A percentile compares a stretch with the other conserved stretches of the same genome.
Conservation (phyloP, 202 grass and related monocot genomes). For the Hordeum pubiflorum region DNA sequence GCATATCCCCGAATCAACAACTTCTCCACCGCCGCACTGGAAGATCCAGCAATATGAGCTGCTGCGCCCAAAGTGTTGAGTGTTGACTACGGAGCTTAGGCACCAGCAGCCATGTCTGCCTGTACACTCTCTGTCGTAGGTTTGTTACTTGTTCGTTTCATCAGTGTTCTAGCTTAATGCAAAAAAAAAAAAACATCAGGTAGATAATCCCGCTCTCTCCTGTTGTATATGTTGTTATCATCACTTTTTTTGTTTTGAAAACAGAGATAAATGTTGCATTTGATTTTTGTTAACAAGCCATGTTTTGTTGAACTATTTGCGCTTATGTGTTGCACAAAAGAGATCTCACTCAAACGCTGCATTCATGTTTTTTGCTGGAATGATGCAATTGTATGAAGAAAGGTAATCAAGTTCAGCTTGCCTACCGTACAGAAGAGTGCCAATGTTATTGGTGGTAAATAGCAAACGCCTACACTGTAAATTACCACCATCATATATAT, state of each 20-base stretch:
- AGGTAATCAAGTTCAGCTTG: background rate
- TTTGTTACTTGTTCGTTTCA: constrained; percentile 19
- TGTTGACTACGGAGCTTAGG: background rate
- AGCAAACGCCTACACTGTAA: too few species aligned
- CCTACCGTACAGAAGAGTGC: too few species aligned
- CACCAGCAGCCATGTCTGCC: background rate
- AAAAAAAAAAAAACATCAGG: background rate
- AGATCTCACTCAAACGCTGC: background rate
- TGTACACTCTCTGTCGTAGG: background rate
- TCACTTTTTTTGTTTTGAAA: background rate
- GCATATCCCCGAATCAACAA: constrained; percentile 71
- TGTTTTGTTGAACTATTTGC: background rate
- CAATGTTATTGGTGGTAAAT: too few species aligned
- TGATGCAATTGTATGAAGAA: background rate
- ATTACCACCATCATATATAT: too few species aligned
- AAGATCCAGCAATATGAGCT: constrained; percentile 69
- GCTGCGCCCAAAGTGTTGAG: background rate
- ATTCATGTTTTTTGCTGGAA: background rate
- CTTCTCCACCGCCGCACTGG: constrained; percentile 54
- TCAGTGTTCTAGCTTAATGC: constrained; percentile 7
- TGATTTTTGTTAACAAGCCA: constrained; percentile 13
- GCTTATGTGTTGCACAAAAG: background rate
- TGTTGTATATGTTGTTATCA: constrained; percentile 33
- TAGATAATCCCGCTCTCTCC: background rate
- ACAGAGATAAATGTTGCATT: constrained; percentile 31